Conservation (phyloP, 352 stramenopile species). For the Thalassiosira exigua region DNA sequence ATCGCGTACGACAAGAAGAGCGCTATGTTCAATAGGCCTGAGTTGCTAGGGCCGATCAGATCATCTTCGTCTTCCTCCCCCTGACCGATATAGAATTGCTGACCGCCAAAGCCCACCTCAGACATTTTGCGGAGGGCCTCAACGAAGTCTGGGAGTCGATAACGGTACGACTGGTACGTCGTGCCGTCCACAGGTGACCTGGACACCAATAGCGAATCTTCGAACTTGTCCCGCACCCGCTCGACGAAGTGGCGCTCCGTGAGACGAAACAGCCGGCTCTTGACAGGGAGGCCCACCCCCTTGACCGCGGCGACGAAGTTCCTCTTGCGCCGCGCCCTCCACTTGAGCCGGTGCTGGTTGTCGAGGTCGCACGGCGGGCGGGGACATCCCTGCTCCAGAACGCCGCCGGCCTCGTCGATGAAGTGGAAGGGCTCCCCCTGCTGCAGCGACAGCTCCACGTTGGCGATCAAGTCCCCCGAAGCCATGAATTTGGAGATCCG, state of each 20-base stretch:
- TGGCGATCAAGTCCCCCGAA: conserved; percentile 43
- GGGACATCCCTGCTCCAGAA: conserved; percentile 51
- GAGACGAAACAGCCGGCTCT: conserved; percentile 8
- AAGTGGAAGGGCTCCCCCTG: conserved; percentile 45
- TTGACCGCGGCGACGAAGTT: conserved; percentile 22
- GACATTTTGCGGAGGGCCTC: conserved; percentile 31
- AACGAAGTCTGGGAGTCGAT: conserved; percentile 44
- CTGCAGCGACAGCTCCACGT: conserved; percentile 35
- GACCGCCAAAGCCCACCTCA: conserved; percentile 35
- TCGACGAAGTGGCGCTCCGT: conserved; percentile 31
- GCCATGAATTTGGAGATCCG: conserved; percentile 22
- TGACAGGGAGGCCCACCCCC: conserved; percentile 23
- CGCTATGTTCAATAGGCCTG: conserved; percentile 31
- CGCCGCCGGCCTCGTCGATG: conserved; percentile 22
- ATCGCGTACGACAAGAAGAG: conserved; percentile 55
- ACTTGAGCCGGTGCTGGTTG: conserved; percentile 12
- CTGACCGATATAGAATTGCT: conserved; percentile 43
- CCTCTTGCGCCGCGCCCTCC: conserved; percentile 19
- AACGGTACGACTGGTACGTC: conserved; percentile 32
- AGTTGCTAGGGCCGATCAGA: not conserved
- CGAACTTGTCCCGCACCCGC: conserved; percentile 10
- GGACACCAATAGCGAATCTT: conserved; percentile 21
- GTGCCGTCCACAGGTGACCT: conserved; percentile 7
- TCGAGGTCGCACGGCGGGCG: conserved; percentile 18
- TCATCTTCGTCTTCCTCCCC: not conserved